phyloP scores from a whole-genome alignment of 148 eudicot species.

The Rhododendron williamsianum region DNA sequence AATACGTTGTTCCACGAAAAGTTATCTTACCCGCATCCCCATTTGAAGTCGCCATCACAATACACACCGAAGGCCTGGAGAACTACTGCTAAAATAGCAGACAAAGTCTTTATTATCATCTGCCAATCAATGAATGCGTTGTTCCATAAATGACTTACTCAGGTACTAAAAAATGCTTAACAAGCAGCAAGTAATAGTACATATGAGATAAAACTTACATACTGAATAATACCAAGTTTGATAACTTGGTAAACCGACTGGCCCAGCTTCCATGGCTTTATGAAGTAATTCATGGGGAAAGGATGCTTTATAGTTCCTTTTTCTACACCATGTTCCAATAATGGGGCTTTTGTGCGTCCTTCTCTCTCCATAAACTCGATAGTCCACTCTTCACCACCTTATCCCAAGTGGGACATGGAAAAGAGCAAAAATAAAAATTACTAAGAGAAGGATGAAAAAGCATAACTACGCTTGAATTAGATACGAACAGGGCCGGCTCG shows the following conservation, averaged over 20 bases:
- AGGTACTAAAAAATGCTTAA: background rate
- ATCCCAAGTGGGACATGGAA: slow-evolving; percentile 13
- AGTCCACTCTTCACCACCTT: slow-evolving; percentile 95
- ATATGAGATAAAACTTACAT: slow-evolving; percentile 56
- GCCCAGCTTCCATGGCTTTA: slow-evolving; percentile 89
- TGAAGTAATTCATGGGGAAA: slow-evolving; percentile 76
- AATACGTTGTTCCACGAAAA: background rate
- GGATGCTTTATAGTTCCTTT: slow-evolving; percentile 77
- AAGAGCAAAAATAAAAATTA: background rate
- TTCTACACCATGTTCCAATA: slow-evolving; percentile 70
- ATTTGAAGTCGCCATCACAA: slow-evolving; percentile 96
- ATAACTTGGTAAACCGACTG: slow-evolving; percentile 86
- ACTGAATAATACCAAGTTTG: slow-evolving; percentile 94
- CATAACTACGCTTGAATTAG: background rate
- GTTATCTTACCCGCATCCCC: slow-evolving; percentile 76
- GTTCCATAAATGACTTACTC: slow-evolving; percentile 8
- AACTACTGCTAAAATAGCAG: slow-evolving; percentile 80
- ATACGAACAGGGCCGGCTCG: background rate
- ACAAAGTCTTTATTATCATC: slow-evolving; percentile 95
- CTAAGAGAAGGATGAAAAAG: background rate
- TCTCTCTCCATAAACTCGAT: slow-evolving; percentile 85
- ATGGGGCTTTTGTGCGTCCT: slow-evolving; percentile 75
- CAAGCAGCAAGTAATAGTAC: slow-evolving; percentile 14
- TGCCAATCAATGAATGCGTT: slow-evolving; percentile 25
- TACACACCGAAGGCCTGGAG: slow-evolving; percentile 82